Conservation (phyloP, 495 filamentous ascomycete species). For the Cercophora samala region DNA sequence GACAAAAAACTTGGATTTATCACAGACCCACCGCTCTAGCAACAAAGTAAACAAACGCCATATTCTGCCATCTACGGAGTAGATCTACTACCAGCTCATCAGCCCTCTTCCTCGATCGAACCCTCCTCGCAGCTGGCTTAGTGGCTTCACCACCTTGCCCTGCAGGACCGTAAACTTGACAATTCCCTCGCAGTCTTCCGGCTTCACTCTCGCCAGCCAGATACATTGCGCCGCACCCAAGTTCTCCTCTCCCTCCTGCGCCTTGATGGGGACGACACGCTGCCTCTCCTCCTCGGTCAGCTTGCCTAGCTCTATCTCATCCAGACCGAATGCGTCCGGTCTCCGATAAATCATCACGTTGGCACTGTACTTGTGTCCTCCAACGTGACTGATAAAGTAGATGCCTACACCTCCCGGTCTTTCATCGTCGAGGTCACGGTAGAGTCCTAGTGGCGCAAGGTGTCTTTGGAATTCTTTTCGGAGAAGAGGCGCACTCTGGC, state of each 20-base stretch:
- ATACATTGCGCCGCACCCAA: slow-evolving; percentile 80
- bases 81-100: slow-evolving; percentile 70
- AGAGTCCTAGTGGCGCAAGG: slow-evolving; percentile 75
- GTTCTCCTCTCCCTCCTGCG: slow-evolving; percentile 26
- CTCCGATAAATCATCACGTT: slow-evolving; percentile 89
- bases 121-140: slow-evolving; percentile 76
- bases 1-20: too few relatives aligned
- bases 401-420: slow-evolving; percentile 87
- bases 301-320: slow-evolving; percentile 39
- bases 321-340: slow-evolving; percentile 56
- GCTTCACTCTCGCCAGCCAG: slow-evolving; percentile 84
- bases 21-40: neutral
- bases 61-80: neutral
- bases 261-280: slow-evolving; percentile 18
- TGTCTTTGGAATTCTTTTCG: slow-evolving; percentile 85
- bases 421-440: slow-evolving; percentile 82
- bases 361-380: slow-evolving; percentile 89
- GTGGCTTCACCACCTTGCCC: slow-evolving; percentile 90
- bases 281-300: slow-evolving; percentile 24
- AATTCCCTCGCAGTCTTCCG: slow-evolving; percentile 93
- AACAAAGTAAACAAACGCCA: neutral
- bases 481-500: slow-evolving; percentile 85
- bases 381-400: slow-evolving; percentile 94
- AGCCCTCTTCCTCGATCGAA: slow-evolving; percentile 79
- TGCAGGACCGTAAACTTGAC: slow-evolving; percentile 84